phyloP scores from a whole-genome alignment of 441 rosid genomes.

The Sinapis alba region DNA sequence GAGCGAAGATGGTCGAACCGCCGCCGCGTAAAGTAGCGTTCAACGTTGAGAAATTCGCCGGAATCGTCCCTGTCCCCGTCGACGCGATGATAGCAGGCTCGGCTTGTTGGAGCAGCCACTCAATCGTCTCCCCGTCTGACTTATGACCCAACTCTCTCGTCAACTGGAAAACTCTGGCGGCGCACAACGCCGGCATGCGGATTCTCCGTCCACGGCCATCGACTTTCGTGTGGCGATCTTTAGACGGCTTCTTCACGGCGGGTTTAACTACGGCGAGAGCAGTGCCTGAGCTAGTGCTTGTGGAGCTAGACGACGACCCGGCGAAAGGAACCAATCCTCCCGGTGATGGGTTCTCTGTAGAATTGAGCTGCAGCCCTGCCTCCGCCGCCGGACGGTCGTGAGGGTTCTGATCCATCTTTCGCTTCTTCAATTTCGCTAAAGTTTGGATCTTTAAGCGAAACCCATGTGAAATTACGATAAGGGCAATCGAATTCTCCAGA shows the following conservation, averaged over 20 bases:
- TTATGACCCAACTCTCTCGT: constrained; percentile 58
- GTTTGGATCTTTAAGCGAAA: background rate
- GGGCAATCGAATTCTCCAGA: background rate
- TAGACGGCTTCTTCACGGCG: constrained; percentile 45
- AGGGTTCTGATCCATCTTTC: constrained; percentile 42
- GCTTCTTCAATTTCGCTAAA: constrained; percentile 38
- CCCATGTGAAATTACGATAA: constrained; percentile 2
- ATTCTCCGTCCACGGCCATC: constrained; percentile 57
- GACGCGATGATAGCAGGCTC: constrained; percentile 60
- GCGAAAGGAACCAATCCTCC: constrained; percentile 25
- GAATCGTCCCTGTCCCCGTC: constrained; percentile 64
- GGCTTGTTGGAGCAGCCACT: constrained; percentile 61
- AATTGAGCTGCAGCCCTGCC: constrained; percentile 35
- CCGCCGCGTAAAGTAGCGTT: constrained; percentile 66
- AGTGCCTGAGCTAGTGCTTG: constrained; percentile 42
- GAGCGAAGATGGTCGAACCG: constrained; percentile 56
- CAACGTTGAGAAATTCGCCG: constrained; percentile 70
- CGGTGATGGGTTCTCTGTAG: constrained; percentile 32
- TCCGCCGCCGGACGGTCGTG: constrained; percentile 35
- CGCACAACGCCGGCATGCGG: constrained; percentile 55
- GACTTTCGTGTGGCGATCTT: constrained; percentile 59
- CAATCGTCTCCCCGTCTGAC: constrained; percentile 57
- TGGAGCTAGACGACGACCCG: constrained; percentile 36
- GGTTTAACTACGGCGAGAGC: constrained; percentile 52
- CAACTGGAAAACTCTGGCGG: constrained; percentile 55